Evolutionary conservation across 2,329 filamentous ascomycete species (phyloP).

Genomic region (Cytospora paraplurivora): DNA sequence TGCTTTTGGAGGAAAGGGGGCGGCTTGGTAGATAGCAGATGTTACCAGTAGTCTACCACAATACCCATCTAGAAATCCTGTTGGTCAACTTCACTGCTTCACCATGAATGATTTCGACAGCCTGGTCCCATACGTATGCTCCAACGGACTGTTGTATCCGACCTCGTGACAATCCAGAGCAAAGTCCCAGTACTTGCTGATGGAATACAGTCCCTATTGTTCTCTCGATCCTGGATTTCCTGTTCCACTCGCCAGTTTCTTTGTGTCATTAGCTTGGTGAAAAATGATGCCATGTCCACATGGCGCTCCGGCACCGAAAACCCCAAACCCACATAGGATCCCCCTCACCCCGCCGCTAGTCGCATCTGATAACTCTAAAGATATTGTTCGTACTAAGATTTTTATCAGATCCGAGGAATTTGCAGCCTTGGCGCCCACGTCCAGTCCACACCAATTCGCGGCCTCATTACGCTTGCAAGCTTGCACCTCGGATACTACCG

Average conservation of each 20-base stretch:
- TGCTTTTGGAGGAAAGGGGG: slow-evolving; percentile 5
- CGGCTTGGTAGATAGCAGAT: slow-evolving; percentile 11
- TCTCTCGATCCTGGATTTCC: background rate
- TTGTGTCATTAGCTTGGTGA: background rate
- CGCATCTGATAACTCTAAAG: slow-evolving; percentile 17
- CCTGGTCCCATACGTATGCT: background rate
- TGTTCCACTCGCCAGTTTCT: background rate
- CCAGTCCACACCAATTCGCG: slow-evolving; percentile 12
- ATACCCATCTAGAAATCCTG: background rate
- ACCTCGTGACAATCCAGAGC: background rate
- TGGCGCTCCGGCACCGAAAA: background rate
- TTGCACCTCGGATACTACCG: background rate
- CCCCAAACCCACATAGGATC: background rate
- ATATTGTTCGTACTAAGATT: background rate
- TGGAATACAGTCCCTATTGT: background rate
- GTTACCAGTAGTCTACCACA: background rate
- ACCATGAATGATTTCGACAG: background rate
- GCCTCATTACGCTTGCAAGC: slow-evolving; percentile 12
- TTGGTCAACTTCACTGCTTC: background rate
- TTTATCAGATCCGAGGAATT: slow-evolving; percentile 24
- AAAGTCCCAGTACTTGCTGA: background rate
- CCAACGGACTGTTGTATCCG: background rate
- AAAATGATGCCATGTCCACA: slow-evolving; percentile 2
- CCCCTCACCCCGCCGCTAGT: slow-evolving; percentile 13
- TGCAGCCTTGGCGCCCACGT: slow-evolving; percentile 17